Conservation (phyloP, 2,329 filamentous ascomycete genomes). For the Scedosporium dehoogii region DNA sequence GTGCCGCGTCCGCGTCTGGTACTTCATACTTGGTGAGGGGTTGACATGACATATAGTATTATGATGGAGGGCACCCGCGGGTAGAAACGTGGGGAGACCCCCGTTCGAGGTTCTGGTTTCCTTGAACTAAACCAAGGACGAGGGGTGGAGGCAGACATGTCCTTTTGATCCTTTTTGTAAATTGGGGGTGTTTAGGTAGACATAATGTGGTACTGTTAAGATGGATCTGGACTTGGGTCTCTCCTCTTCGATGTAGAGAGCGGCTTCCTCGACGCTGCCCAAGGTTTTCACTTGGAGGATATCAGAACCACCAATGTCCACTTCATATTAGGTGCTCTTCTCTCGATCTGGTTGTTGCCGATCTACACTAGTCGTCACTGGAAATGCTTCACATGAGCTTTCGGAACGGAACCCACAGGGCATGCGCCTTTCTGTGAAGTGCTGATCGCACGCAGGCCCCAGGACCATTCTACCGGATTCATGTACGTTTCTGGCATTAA, state of each 20-base stretch:
- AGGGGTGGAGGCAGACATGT: not conserved
- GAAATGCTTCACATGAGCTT: not conserved
- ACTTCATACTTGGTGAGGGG: not conserved
- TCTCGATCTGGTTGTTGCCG: too few relatives aligned
- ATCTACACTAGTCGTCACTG: not conserved
- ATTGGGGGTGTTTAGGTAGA: not conserved
- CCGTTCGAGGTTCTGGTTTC: not conserved
- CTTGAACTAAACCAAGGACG: not conserved
- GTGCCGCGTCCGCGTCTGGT: not conserved
- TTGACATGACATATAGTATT: not conserved
- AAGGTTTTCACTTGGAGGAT: too few relatives aligned
- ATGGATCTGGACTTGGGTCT: not conserved
- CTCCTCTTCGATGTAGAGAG: not conserved
- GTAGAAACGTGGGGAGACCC: not conserved
- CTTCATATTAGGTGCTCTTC: too few relatives aligned
- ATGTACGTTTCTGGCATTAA: not conserved
- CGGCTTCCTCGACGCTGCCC: not conserved
- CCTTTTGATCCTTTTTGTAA: too few relatives aligned
- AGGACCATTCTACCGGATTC: not conserved
- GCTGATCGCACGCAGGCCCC: not conserved
- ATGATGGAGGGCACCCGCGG: not conserved
- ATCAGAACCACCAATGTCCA: too few relatives aligned
- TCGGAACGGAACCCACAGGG: not conserved
- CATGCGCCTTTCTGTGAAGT: not conserved
- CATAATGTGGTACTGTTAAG: not conserved